Percentiles rank a stretch among this genome's conserved stretches.
Evolutionary conservation across 371 early-diverging fungal genomes (phyloP).

Genomic region (Apophysomyces ossiformis): DNA sequence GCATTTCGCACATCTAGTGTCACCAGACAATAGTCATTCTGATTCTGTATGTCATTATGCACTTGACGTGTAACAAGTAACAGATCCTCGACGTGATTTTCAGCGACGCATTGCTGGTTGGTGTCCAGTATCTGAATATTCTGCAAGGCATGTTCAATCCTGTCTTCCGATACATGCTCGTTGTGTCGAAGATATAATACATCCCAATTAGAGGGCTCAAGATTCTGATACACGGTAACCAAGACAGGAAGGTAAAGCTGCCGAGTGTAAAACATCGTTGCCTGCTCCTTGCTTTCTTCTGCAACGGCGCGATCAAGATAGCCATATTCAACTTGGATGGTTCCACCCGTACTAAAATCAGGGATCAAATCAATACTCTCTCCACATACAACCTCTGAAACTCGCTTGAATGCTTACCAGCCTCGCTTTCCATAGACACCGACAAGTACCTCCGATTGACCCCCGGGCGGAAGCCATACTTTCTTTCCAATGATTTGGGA

Average conservation of each 20-base stretch:
- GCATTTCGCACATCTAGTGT: slow-evolving; percentile 82
- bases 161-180: slow-evolving; percentile 22
- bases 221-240: slow-evolving; percentile 70
- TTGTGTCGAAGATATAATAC: slow-evolving; percentile 59
- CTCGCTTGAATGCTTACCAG: slow-evolving; percentile 48
- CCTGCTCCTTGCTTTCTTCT: slow-evolving; percentile 9
- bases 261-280: slow-evolving; percentile 63
- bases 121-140: slow-evolving; percentile 13
- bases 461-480: slow-evolving; percentile 62
- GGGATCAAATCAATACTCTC: slow-evolving; percentile 2
- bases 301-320: slow-evolving; percentile 45
- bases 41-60: slow-evolving; percentile 22
- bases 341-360: slow-evolving; percentile 64
- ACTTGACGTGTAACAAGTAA: slow-evolving; percentile 23
- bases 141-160: slow-evolving; percentile 26
- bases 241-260: slow-evolving; percentile 73
- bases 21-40: slow-evolving; percentile 71
- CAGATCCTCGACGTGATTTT: slow-evolving; percentile 23
- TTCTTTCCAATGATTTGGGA: slow-evolving; percentile 41
- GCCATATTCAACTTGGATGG: slow-evolving; percentile 78
- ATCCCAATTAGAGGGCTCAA: slow-evolving; percentile 72
- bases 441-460: slow-evolving; percentile 57
- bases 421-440: slow-evolving; percentile 80
- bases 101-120: slow-evolving; percentile 2
- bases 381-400: background rate